Base-by-base conservation (phyloP, 2,329 filamentous ascomycete species). In the Thelonectria blattea region DNA sequence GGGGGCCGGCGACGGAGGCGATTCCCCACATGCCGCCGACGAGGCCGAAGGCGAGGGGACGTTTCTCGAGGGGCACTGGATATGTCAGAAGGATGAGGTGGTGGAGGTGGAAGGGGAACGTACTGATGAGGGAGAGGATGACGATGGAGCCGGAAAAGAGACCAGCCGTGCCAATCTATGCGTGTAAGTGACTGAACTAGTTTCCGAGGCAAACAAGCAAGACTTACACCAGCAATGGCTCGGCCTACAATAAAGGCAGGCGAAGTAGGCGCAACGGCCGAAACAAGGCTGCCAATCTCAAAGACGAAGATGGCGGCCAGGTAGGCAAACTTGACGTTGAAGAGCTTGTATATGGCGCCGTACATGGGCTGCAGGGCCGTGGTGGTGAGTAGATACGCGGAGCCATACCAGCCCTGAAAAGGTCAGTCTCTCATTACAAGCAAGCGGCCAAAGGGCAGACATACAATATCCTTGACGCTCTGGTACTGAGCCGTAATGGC, bases 11-110 rank as follows among this genome's bases (percentile, higher is more conserved):
- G 7, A 84, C 81, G 27, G 74, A 77, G 43, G 83, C 83, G 51
- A 88, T 78, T 15, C 84, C 85, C 73, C 81, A 87, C 76, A 86
- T 84, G 51, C 78, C 81, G 11, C 81, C 82, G 42, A 86, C 78
- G 42, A 86, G 70, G 24, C 84, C 84, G 55, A 84, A 84, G 22
- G 81, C 83, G 30, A 84, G 72, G 8, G 81, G 85, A 32, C 85
- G 77, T 66, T 84, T 83, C 8, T 79, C 73, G 9, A 87, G 77
- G 5, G 85, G 84, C 49, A 87, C 81, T 76, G 27, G 18, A 53
- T 65, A 22, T 58, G 60, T 22, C 43, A 42, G 20, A 17, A 14
- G 27, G 20, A 24, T 4, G 27, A 22, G 17, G 7, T 17, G 37
- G 3, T 24, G 11, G 10, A 7, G 9, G 10, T 5, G 7, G n/a